Conservation (phyloP, 2,329 filamentous ascomycete species). For the Botrytis byssoidea region DNA sequence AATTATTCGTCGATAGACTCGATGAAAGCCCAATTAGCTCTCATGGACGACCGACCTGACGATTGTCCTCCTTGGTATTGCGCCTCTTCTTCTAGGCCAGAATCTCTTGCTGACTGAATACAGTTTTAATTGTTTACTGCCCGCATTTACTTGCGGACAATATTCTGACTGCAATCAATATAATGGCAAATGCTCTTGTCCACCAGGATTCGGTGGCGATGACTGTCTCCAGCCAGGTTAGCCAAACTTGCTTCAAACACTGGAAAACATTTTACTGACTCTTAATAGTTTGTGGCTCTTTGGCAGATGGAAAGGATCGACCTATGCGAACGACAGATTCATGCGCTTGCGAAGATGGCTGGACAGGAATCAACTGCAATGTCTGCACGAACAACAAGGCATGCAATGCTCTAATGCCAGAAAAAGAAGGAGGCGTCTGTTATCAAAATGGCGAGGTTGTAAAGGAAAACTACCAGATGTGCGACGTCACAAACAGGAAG, state of each 20-base stretch:
- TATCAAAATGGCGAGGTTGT: slow-evolving; percentile 89
- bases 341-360: slow-evolving; percentile 89
- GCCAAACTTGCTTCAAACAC: slow-evolving; percentile 28
- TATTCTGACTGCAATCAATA: slow-evolving; percentile 85
- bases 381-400: slow-evolving; percentile 82
- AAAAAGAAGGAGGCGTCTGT: slow-evolving; percentile 79
- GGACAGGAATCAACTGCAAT: slow-evolving; percentile 97
- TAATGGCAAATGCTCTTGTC: slow-evolving; percentile 90
- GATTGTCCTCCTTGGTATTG: slow-evolving; percentile 75
- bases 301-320: slow-evolving; percentile 77
- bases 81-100: slow-evolving; percentile 25
- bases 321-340: slow-evolving; percentile 66
- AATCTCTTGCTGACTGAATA: slow-evolving; percentile 22
- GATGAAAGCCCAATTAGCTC: slow-evolving; percentile 63
- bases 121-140: slow-evolving; percentile 97
- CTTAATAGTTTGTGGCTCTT: slow-evolving; percentile 72
- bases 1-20: slow-evolving; percentile 63
- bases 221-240: slow-evolving; percentile 82
- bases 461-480: slow-evolving; percentile 96
- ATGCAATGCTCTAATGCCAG: slow-evolving; percentile 85
- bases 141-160: slow-evolving; percentile 87
- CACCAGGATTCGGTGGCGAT: slow-evolving; percentile 87
- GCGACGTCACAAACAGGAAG: slow-evolving; percentile 93
- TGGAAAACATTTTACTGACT: slow-evolving; percentile 23
- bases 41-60: slow-evolving; percentile 71